Percentiles rank a stretch among this genome's conserved stretches.
Conservation (phyloP, 148 eudicot genomes). For the Camellia sinensis region DNA sequence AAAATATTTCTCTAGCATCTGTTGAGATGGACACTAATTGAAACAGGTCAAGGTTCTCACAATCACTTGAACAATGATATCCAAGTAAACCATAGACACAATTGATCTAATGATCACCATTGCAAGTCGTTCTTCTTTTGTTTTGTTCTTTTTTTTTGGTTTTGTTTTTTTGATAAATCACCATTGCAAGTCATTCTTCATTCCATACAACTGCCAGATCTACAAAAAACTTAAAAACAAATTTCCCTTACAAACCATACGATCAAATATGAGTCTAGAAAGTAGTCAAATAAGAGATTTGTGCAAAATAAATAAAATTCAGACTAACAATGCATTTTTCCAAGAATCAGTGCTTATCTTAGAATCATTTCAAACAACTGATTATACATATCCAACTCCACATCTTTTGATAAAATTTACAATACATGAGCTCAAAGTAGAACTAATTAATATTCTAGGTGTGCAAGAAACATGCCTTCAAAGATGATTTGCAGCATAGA, state of each 20-base stretch:
- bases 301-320: not conserved
- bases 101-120: no score
- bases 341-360: not conserved
- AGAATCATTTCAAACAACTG: not conserved
- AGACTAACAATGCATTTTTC: not conserved
- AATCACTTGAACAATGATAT: no score
- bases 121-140: no score
- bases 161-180: no score
- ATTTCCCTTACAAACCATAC: not conserved
- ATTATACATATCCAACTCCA: not conserved
- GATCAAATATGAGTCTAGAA: not conserved
- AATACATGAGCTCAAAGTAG: not conserved
- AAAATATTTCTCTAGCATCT: no score
- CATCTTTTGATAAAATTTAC: not conserved
- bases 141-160: no score
- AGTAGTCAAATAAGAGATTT: not conserved
- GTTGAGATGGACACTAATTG: no score
- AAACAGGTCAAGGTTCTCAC: no score
- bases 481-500: not conserved
- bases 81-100: no score
- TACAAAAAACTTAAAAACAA: not conserved
- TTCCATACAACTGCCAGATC: not conserved
- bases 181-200: not conserved
- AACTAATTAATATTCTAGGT: not conserved
- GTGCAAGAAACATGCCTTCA: slow-evolving; percentile 1